These are phyloP conservation scores for Neurospora terricola DNA, from an alignment of 495 filamentous ascomycete genomes.

Conservation along the genomic window DNA sequence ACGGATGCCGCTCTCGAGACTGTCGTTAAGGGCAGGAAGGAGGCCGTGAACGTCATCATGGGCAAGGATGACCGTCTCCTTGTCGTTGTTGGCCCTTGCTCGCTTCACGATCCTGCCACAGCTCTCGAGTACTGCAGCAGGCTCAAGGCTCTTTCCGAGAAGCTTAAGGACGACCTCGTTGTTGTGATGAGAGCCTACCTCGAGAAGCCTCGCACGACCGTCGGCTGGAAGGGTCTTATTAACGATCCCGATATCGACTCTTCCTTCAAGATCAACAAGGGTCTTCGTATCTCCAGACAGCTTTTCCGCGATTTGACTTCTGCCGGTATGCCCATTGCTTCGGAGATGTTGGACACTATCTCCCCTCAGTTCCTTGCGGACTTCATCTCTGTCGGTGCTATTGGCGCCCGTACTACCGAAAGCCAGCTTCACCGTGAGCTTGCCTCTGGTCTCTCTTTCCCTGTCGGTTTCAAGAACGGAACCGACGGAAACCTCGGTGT, in stretches of 20 bases:
- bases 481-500: slow-evolving; percentile 91
- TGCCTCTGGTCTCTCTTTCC: slow-evolving; percentile 94
- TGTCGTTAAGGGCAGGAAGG: slow-evolving; percentile 72
- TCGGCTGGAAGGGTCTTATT: slow-evolving; percentile 98
- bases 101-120: slow-evolving; percentile 84
- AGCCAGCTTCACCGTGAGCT: slow-evolving; percentile 92
- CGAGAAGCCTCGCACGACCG: slow-evolving; percentile 97
- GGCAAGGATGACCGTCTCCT: slow-evolving; percentile 73
- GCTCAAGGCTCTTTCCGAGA: slow-evolving; percentile 62
- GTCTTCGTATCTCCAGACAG: slow-evolving; percentile 75
- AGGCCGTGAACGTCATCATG: slow-evolving; percentile 76
- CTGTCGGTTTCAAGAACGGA: slow-evolving; percentile 98
- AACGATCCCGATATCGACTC: slow-evolving; percentile 98
- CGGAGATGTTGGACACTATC: slow-evolving; percentile 97
- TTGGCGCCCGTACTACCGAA: slow-evolving; percentile 95
- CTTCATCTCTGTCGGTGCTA: slow-evolving; percentile 87
- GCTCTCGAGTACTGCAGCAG: slow-evolving; percentile 79
- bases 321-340: slow-evolving; percentile 84
- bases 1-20: slow-evolving; percentile 52
- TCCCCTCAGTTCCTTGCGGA: slow-evolving; percentile 93
- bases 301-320: slow-evolving; percentile 84
- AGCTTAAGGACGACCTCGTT: slow-evolving; percentile 71
- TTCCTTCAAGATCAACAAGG: slow-evolving; percentile 98
- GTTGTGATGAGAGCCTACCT: slow-evolving; percentile 98
- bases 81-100: slow-evolving; percentile 92